These are phyloP conservation scores for Hexamita inflata DNA, from an alignment of 208 protist species.

Conservation along the genomic window DNA sequence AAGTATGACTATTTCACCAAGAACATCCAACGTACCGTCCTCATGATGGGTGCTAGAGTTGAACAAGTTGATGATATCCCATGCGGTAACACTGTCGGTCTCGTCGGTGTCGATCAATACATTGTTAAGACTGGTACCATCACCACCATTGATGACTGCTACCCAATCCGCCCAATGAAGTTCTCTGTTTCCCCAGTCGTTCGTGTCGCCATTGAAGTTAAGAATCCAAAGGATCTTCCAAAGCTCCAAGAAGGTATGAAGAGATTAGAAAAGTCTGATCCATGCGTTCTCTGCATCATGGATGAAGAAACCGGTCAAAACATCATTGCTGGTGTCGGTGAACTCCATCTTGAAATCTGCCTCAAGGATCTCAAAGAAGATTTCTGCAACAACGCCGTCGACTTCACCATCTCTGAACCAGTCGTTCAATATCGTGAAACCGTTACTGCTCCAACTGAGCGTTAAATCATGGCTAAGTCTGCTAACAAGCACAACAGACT, in stretches of 20 bases:
- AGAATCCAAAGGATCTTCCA: conserved; percentile 82
- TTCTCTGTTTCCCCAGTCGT: conserved; percentile 97
- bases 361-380: conserved; percentile 94
- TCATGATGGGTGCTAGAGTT: conserved; percentile 90
- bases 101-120: conserved; percentile 96
- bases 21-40: conserved; percentile 71
- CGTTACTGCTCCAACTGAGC: conserved; percentile 57
- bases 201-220: conserved; percentile 83
- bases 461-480: conserved; percentile 67
- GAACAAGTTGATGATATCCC: conserved; percentile 83
- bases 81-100: conserved; percentile 87
- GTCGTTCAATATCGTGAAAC: conserved; percentile 96
- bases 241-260: conserved; percentile 92
- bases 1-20: conserved; percentile 74
- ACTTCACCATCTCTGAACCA: conserved; percentile 78
- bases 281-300: conserved; percentile 63
- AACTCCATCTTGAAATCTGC: conserved; percentile 97
- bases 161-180: conserved; percentile 85
- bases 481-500: conserved; percentile 99
- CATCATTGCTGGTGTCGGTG: conserved; percentile 93
- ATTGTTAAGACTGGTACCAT: conserved; percentile 93
- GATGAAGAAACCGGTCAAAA: conserved; percentile 90
- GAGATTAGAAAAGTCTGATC: conserved; percentile 86
- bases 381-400: conserved; percentile 70
- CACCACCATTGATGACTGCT: conserved; percentile 62